Conservation (phyloP, 2,329 filamentous ascomycete genomes). For the Dactylellina sp. region DNA sequence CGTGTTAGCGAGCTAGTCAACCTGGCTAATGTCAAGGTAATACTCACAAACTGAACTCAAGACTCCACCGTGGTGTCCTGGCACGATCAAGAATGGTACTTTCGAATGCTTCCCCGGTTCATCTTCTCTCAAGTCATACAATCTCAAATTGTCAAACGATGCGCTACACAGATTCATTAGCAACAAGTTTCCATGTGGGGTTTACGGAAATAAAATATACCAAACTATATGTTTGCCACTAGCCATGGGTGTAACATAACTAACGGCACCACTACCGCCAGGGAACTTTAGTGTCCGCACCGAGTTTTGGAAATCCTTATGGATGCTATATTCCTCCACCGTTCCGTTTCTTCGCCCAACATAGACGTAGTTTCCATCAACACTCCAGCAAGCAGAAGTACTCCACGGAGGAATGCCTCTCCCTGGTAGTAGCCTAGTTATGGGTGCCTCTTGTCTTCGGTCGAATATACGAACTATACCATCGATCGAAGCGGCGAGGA, state of each 20-base stretch:
- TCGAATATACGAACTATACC: conserved; percentile 96
- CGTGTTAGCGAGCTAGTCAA: not conserved
- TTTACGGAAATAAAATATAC: conserved; percentile 64
- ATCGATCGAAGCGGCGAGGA: conserved; percentile 88
- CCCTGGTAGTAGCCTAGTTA: conserved; percentile 81
- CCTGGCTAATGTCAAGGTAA: not conserved
- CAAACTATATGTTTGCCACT: conserved; percentile 93
- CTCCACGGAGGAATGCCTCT: conserved; percentile 91
- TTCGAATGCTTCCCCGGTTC: conserved; percentile 76
- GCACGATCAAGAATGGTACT: conserved; percentile 95
- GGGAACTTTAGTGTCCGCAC: conserved; percentile 88
- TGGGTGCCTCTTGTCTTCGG: conserved; percentile 77
- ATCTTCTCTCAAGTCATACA: conserved; percentile 85
- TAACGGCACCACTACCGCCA: conserved; percentile 87
- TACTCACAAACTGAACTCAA: conserved; percentile 59
- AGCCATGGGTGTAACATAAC: conserved; percentile 86
- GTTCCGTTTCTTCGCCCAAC: conserved; percentile 89
- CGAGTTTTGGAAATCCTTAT: conserved; percentile 80
- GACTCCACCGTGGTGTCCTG: conserved; percentile 72
- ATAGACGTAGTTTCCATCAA: conserved; percentile 94
- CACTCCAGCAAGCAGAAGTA: conserved; percentile 96
- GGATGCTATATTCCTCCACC: conserved; percentile 92
- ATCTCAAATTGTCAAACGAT: conserved; percentile 70
- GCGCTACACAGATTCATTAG: conserved; percentile 33
- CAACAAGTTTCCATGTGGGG: not conserved